These are phyloP conservation scores for Zychaea mexicana DNA, from an alignment of 371 early-diverging fungal species.

Conservation along the genomic window DNA sequence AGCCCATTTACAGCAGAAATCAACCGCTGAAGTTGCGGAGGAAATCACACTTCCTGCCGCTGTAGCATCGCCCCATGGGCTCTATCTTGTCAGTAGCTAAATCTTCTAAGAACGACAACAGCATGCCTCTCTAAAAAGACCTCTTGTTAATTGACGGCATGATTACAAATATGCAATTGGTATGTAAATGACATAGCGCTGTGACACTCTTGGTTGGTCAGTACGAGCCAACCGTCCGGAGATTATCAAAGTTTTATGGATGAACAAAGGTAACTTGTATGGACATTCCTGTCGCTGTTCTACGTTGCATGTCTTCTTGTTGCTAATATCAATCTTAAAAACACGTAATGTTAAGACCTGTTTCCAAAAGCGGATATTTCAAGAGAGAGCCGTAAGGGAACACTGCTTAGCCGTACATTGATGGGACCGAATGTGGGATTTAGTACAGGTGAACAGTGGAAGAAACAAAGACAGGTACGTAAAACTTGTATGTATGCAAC, in stretches of 20 bases:
- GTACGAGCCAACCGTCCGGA: constrained; percentile 21
- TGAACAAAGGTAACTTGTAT: constrained; percentile 19
- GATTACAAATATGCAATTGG: too few relatives aligned
- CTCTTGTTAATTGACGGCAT: too few relatives aligned
- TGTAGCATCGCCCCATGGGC: not conserved
- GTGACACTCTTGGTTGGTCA: constrained; percentile 18
- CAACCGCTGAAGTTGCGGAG: not conserved
- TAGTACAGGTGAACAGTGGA: constrained; percentile 25
- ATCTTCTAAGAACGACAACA: too few relatives aligned
- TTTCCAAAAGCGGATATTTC: not conserved
- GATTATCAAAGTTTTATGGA: constrained; percentile 13
- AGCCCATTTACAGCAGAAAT: not conserved
- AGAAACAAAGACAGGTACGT: constrained; percentile 21
- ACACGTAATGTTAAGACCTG: not conserved
- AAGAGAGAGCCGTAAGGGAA: not conserved
- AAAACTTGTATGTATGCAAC: too few relatives aligned
- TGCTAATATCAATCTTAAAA: not conserved
- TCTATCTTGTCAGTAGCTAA: constrained; percentile 2
- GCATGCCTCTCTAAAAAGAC: too few relatives aligned
- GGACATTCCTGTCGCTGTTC: too few relatives aligned
- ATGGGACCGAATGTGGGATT: constrained; percentile 21
- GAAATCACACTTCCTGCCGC: not conserved
- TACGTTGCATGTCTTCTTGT: not conserved
- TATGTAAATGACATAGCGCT: constrained; percentile 2
- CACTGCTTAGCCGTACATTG: constrained; percentile 10